These are phyloP conservation scores for Leccinum uliginosum DNA, from an alignment of 768 basidiomycete genomes.

Conservation along the genomic window DNA sequence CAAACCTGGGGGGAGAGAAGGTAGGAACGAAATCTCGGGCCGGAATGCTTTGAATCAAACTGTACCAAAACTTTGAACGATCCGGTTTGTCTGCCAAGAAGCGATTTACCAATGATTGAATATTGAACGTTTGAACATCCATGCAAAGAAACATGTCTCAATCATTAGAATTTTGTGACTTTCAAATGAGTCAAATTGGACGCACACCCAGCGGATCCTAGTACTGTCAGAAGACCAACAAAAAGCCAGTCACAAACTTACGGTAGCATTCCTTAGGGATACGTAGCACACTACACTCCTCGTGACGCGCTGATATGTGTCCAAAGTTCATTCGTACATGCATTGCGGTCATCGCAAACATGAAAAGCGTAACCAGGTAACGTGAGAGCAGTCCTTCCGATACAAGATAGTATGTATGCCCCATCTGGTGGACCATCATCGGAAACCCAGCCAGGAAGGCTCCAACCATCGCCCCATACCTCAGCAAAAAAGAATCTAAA, in stretches of 20 bases:
- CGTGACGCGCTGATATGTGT: background rate
- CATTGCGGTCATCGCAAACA: constrained; percentile 11
- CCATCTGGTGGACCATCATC: background rate
- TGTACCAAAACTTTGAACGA: background rate
- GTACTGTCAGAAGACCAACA: background rate
- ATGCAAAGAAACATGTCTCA: no score
- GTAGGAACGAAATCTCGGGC: background rate
- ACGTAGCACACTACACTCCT: background rate
- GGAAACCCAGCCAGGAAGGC: background rate
- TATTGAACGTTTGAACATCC: no score
- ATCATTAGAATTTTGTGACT: background rate
- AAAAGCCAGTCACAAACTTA: background rate
- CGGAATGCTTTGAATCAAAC: background rate
- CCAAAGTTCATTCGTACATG: constrained; percentile 2
- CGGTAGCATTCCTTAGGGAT: background rate
- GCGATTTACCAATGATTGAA: background rate
- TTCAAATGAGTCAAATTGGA: background rate
- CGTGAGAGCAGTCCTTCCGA: background rate
- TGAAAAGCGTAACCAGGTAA: background rate
- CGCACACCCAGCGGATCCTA: background rate
- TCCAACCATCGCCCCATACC: background rate
- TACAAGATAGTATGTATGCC: background rate
- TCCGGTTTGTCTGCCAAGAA: background rate
- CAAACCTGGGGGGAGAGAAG: background rate
- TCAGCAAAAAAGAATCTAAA: constrained; percentile 8